Evolutionary conservation across 768 basidiomycete genomes (phyloP), one percentile per base, ranked within the genome.

Genomic region (Lenzites betulinus): DNA sequence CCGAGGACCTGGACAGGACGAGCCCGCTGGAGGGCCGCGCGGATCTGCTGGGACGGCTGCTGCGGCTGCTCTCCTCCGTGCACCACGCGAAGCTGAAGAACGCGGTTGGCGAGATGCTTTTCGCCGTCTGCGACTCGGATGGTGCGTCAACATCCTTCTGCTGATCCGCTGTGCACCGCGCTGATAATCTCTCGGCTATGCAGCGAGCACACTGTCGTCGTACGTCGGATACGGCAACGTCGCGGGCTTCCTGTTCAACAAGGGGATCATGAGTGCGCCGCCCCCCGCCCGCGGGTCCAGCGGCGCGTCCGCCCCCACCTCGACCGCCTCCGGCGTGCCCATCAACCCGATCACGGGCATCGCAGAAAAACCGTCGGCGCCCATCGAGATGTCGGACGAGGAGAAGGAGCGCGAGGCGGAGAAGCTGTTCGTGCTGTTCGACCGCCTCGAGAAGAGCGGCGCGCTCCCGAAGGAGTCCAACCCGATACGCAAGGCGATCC

Each of bases 321-420:
- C 59, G n/a, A 73, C 77, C 1, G 20, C 76, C 9, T 51, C 69
- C 8, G 79, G 79, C 18, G 74, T 77, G 26, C 73, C 79, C 7
- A 89, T 92, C 71, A 90, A 93, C 70, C 93, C 92, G 1, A 95
- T 93, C 70, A 96, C 95, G 1, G 94, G 93, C n/a, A 85, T 86
- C 13, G 81, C 79, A 7, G 75, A 80, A 55, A 59, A 54, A 51
- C 67, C 66, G 36, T 73, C 75, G 54, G 71, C 74, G 2, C 77
- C 75, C 48, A 67, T 78, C 18, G 72, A 84, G 51, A 96, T 99
- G 95, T 89, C 93, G 0, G 89, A 95, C 30, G 95, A 95, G 70
- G 96, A 99, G 79, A 97, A 96, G 73, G 93, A 97, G 70, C 77
- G 76, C 11, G 97, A 99, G 76, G 90, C 95, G 54, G 95, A 98